Conservation (phyloP, 2,329 filamentous ascomycete genomes). For the Cadophora malorum region DNA sequence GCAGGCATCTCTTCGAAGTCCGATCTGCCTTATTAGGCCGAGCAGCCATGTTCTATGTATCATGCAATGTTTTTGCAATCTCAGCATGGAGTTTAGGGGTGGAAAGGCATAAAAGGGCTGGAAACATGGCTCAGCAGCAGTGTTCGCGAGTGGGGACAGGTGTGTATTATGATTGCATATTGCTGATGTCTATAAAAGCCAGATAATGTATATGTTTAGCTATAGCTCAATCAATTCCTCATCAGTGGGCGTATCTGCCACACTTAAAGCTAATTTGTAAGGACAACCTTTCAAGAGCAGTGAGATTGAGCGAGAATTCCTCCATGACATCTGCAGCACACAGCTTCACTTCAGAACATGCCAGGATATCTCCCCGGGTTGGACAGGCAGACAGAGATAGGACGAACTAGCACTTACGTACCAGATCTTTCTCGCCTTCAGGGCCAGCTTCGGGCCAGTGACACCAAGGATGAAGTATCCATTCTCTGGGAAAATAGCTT, state of each 20-base stretch:
- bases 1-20: conserved; percentile 45
- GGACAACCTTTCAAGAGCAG: background rate
- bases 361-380: conserved; percentile 22
- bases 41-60: background rate
- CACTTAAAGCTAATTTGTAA: background rate
- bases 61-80: conserved; percentile 2
- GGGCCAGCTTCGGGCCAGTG: background rate
- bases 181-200: background rate
- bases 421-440: background rate
- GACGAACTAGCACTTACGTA: background rate
- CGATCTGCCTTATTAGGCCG: conserved; percentile 13
- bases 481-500: background rate
- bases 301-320: background rate
- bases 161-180: conserved; percentile 6
- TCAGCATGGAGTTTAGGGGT: conserved; percentile 8
- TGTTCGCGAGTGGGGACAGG: background rate
- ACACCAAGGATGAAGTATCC: background rate
- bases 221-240: background rate
- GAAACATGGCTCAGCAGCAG: background rate
- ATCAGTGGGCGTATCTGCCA: background rate
- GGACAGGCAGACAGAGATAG: conserved; percentile 9
- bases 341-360: background rate
- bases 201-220: conserved; percentile 14
- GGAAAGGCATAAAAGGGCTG: background rate
- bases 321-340: background rate